Conservation (phyloP, 768 basidiomycete genomes). For the Leucocoprinus leucothites region DNA sequence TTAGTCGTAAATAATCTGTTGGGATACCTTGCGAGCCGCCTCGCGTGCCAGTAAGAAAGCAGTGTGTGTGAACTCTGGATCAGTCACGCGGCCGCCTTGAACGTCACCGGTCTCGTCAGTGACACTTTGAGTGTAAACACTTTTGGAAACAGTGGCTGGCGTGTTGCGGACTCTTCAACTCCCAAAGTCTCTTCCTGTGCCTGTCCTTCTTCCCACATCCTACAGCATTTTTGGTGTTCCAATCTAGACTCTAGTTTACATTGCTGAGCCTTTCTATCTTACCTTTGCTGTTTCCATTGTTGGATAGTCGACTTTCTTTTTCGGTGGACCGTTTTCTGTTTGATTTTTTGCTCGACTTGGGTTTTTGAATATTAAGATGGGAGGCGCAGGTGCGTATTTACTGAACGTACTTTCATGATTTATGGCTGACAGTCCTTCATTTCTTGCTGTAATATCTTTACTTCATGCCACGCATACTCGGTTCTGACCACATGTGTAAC, state of each 20-base stretch:
- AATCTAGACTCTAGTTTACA: background rate
- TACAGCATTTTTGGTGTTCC: background rate
- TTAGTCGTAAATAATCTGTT: background rate
- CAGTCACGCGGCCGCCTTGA: conserved; percentile 16
- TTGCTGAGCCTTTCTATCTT: background rate
- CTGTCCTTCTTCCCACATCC: background rate
- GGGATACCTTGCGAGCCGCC: no score
- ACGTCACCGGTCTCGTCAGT: no score
- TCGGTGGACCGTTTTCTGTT: conserved; percentile 5
- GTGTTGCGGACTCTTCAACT: background rate
- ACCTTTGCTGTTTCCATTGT: background rate
- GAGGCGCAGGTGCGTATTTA: conserved; percentile 36
- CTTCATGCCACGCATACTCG: background rate
- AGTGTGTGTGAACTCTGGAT: conserved; percentile 6
- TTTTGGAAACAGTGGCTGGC: conserved; percentile 3
- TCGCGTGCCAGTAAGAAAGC: background rate
- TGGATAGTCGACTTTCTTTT: background rate
- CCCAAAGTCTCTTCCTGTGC: background rate
- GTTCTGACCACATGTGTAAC: no score
- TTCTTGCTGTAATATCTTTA: background rate
- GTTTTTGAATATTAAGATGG: conserved; percentile 25
- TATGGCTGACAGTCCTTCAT: background rate
- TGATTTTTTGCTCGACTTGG: background rate
- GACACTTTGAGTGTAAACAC: background rate
- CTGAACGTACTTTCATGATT: background rate